These are phyloP conservation scores for Trichoderma koningii DNA, from an alignment of 2,329 filamentous ascomycete species.

Conservation along the genomic window DNA sequence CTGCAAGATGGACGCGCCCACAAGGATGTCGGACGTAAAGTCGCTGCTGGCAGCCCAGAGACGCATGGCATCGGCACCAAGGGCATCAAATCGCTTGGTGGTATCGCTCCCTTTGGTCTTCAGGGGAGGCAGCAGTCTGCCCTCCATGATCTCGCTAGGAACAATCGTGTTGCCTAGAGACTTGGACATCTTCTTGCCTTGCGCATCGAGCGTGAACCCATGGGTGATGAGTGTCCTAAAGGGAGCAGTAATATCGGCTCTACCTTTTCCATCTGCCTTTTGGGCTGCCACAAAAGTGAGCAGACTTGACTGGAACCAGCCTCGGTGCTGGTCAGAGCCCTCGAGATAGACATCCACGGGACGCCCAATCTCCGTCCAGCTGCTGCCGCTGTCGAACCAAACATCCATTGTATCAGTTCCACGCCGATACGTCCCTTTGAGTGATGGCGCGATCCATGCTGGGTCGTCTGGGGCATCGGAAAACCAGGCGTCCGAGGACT, in stretches of 20 bases:
- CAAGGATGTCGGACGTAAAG: slow-evolving; percentile 83
- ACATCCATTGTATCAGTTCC: slow-evolving; percentile 98
- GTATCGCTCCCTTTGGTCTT: slow-evolving; percentile 59
- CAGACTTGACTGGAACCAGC: slow-evolving; percentile 97
- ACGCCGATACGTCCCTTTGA: slow-evolving; percentile 66
- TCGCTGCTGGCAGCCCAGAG: slow-evolving; percentile 92
- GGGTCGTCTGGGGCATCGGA: slow-evolving; percentile 74
- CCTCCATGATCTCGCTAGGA: slow-evolving; percentile 82
- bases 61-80: slow-evolving; percentile 84
- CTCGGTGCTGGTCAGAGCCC: slow-evolving; percentile 92
- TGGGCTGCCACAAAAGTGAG: slow-evolving; percentile 78
- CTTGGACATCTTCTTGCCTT: slow-evolving; percentile 99
- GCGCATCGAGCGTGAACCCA: slow-evolving; percentile 85
- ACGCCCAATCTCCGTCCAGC: slow-evolving; percentile 67
- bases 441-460: slow-evolving; percentile 71
- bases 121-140: slow-evolving; percentile 70
- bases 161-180: slow-evolving; percentile 86
- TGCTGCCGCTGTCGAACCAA: slow-evolving; percentile 98
- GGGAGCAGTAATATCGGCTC: slow-evolving; percentile 54
- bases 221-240: slow-evolving; percentile 93
- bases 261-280: slow-evolving; percentile 38
- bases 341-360: slow-evolving; percentile 88
- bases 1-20: slow-evolving; percentile 76
- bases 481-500: slow-evolving; percentile 94
- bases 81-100: slow-evolving; percentile 59